Percentiles rank a stretch among this genome's conserved stretches.
Conservation (phyloP, 78 protist species). For the Mastigamoeba balamuthi region DNA sequence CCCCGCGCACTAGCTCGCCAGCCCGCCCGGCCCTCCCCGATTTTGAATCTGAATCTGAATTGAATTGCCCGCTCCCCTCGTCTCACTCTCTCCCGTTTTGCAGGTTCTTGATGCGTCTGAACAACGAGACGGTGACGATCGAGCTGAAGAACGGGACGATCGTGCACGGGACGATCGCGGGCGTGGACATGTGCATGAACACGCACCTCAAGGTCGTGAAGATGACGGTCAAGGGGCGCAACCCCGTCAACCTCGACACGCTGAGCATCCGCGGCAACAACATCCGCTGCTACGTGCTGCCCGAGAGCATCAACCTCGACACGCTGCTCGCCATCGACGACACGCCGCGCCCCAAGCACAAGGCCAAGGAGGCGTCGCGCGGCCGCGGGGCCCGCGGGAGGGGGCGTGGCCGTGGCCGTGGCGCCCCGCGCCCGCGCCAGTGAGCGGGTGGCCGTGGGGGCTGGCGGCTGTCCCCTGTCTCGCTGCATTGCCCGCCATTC, state of each 20-base stretch:
- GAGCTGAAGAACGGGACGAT: constrained; percentile 97
- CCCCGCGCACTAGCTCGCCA: too few species aligned
- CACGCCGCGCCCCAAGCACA: constrained; percentile 66
- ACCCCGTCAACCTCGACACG: constrained; percentile 81
- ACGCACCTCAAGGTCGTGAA: constrained; percentile 89
- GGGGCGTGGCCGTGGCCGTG: too few species aligned
- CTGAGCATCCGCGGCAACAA: constrained; percentile 92
- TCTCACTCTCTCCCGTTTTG: not conserved
- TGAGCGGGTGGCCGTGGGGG: too few species aligned
- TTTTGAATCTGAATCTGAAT: too few species aligned
- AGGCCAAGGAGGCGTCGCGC: constrained; percentile 34
- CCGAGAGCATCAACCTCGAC: constrained; percentile 89
- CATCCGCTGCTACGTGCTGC: constrained; percentile 89
- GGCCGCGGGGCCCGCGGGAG: too few species aligned
- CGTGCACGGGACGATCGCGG: constrained; percentile 88
- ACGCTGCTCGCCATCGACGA: constrained; percentile 92
- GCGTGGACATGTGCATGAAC: constrained; percentile 92
- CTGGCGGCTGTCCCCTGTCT: too few species aligned
- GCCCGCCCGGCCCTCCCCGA: too few species aligned
- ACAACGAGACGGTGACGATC: constrained; percentile 90
- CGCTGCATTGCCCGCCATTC: too few species aligned
- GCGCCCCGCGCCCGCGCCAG: too few species aligned
- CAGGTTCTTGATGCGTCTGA: constrained; percentile 81
- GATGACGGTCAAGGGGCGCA: constrained; percentile 72
- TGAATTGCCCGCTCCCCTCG: too few species aligned